Percentiles rank a stretch among this genome's conserved stretches.
Conservation (phyloP, 495 filamentous ascomycete genomes). For the Chaetomium cochliodes region DNA sequence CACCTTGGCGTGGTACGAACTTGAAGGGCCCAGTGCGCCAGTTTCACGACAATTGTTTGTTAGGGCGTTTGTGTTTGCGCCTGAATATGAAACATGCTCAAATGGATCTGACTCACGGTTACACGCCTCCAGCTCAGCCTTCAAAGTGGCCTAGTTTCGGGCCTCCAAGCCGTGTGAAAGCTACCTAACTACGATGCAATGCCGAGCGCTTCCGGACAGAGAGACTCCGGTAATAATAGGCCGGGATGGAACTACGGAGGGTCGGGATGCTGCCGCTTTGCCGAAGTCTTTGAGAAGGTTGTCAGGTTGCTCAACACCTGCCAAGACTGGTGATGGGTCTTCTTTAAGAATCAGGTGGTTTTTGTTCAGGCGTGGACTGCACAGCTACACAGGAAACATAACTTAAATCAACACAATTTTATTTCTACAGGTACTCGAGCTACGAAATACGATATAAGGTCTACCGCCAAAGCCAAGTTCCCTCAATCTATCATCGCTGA, state of each 20-base stretch:
- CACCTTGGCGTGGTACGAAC: background rate
- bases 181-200: background rate
- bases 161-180: background rate
- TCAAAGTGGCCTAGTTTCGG: background rate
- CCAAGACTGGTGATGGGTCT: conserved; percentile 14
- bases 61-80: background rate
- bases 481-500: background rate
- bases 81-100: conserved; percentile 27
- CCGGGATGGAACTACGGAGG: background rate
- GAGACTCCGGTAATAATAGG: conserved; percentile 9
- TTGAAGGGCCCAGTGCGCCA: background rate
- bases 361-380: too few species aligned
- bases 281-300: background rate
- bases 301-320: background rate
- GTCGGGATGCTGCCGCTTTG: background rate
- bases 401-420: too few species aligned
- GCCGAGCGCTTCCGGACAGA: conserved; percentile 16
- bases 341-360: too few species aligned
- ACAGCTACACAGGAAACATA: too few species aligned
- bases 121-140: conserved; percentile 8
- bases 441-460: too few species aligned
- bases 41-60: background rate
- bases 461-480: too few species aligned
- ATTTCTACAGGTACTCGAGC: too few species aligned
- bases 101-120: conserved; percentile 14